Conservation (phyloP, 345 rosid species). For the Acer negundo region DNA sequence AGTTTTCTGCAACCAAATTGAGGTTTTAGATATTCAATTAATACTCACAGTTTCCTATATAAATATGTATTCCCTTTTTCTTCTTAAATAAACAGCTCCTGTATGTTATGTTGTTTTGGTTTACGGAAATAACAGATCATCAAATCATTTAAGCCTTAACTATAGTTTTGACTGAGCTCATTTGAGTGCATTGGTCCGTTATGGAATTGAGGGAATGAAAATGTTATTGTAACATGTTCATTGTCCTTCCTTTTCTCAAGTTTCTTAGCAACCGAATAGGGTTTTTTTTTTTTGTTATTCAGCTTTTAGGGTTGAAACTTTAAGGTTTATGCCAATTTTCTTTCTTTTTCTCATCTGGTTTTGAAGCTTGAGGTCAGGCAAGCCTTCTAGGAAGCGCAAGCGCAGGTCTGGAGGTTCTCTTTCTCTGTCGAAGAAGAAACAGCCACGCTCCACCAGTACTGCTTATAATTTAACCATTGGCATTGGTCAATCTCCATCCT, state of each 20-base stretch:
- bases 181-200: not conserved
- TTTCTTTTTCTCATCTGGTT: conserved; percentile 15
- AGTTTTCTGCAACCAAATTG: not conserved
- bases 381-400: conserved; percentile 79
- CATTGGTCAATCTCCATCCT: conserved; percentile 42
- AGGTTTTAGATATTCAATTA: not conserved
- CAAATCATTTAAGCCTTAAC: not conserved
- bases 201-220: not conserved
- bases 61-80: not conserved
- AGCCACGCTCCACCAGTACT: conserved; percentile 37
- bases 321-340: not conserved
- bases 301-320: not conserved
- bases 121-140: not conserved
- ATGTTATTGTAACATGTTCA: not conserved
- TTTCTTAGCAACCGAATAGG: not conserved
- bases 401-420: conserved; percentile 63
- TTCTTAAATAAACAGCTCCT: not conserved
- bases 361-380: conserved; percentile 72
- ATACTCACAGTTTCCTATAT: not conserved
- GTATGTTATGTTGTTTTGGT: not conserved
- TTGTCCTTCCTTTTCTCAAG: not conserved
- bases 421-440: conserved; percentile 76
- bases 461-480: conserved; percentile 33
- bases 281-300: not conserved
- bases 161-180: not conserved